Percentiles rank a stretch among this genome's conserved stretches.
Evolutionary conservation across 176 grass and related monocot genomes (phyloP).

Genomic region (Cenchrus purpureus): DNA sequence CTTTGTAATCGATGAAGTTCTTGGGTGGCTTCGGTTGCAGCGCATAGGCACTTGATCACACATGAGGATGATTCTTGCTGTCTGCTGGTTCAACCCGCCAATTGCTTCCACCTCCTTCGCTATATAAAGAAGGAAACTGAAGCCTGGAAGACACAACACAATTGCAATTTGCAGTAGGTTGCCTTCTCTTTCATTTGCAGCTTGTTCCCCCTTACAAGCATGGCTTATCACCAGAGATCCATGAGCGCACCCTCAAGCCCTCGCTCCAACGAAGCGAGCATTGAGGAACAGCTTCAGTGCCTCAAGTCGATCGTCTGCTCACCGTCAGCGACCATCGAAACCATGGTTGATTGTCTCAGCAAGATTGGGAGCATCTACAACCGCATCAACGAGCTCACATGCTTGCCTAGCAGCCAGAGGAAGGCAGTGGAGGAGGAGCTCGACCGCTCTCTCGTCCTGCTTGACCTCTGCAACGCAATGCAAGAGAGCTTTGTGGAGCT

Average conservation of each 20-base stretch:
- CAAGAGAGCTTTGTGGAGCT: constrained; percentile 5
- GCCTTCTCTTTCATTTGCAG: neutral
- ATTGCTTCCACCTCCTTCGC: neutral
- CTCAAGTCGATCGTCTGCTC: constrained; percentile 4
- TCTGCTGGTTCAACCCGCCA: neutral
- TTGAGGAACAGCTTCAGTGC: constrained; percentile 33
- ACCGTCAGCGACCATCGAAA: neutral
- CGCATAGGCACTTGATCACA: neutral
- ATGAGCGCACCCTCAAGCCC: constrained; percentile 29
- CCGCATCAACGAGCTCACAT: neutral
- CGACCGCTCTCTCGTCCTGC: neutral
- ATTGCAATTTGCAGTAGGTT: neutral
- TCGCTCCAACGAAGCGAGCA: neutral
- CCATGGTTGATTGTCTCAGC: constrained; percentile 16
- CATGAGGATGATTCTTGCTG: constrained; percentile 39
- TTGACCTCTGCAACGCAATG: neutral
- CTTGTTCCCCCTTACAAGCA: neutral
- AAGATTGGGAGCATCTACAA: constrained; percentile 25
- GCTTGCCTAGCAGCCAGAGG: neutral
- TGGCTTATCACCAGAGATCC: constrained; percentile 52
- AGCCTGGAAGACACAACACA: neutral
- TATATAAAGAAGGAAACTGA: constrained; percentile 27
- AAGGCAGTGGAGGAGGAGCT: neutral
- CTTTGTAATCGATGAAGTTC: neutral
- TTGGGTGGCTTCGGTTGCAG: neutral